These are phyloP conservation scores for Trametes hirsuta DNA, from an alignment of 1,284 basidiomycete species.

Conservation along the genomic window DNA sequence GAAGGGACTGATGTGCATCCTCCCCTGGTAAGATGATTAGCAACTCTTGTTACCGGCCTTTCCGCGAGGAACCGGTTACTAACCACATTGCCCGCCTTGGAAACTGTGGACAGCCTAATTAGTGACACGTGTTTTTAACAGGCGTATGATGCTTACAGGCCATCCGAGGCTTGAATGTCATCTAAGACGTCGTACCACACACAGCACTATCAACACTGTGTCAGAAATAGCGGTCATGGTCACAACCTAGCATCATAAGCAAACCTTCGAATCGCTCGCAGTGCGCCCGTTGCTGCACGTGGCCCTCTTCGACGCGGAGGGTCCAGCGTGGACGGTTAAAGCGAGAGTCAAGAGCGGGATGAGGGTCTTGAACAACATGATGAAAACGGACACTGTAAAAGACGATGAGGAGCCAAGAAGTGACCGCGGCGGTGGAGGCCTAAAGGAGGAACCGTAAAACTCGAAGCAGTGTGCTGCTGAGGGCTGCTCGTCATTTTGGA, in stretches of 20 bases:
- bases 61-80: not conserved
- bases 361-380: conserved; percentile 13
- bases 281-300: conserved; percentile 27
- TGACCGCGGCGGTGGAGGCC: not conserved
- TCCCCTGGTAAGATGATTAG: conserved; percentile 6
- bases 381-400: not conserved
- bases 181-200: conserved; percentile 18
- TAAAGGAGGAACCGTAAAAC: too few species aligned
- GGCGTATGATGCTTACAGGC: not conserved
- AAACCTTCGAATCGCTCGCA: conserved; percentile 35
- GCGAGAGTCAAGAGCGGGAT: conserved; percentile 6
- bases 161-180: conserved; percentile 3
- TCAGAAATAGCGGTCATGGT: not conserved
- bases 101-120: not conserved
- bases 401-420: not conserved
- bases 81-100: conserved; percentile 18
- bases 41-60: not conserved
- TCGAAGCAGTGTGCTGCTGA: too few species aligned
- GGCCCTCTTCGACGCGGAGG: conserved; percentile 11
- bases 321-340: conserved; percentile 1
- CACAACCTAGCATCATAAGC: not conserved
- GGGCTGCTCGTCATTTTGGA: too few species aligned
- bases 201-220: conserved; percentile 3
- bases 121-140: not conserved
- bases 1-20: conserved; percentile 28